A percentile compares a stretch with the other conserved stretches of the same genome.
Evolutionary conservation across 2,329 filamentous ascomycete species (phyloP).

Genomic region (Ascochyta clinopodiicola): DNA sequence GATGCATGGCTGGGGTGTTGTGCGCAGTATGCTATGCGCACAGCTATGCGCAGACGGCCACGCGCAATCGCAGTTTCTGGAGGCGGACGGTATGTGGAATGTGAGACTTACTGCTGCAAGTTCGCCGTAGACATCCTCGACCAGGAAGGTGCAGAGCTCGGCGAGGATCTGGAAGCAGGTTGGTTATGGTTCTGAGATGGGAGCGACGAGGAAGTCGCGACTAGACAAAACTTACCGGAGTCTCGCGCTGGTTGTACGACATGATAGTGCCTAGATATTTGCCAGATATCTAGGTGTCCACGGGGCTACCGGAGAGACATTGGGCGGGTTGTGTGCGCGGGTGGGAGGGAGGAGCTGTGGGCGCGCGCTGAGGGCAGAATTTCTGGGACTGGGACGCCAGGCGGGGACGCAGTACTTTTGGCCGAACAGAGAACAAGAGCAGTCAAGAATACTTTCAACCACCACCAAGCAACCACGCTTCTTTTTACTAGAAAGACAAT

Average conservation of each 20-base stretch:
- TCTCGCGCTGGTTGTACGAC: constrained; percentile 47
- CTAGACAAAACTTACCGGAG: constrained; percentile 36
- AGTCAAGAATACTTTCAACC: no score
- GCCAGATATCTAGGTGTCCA: constrained; percentile 42
- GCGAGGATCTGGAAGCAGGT: constrained; percentile 69
- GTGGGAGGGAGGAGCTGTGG: not conserved
- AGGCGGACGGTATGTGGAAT: no score
- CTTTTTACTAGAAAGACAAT: no score
- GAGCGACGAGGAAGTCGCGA: no score
- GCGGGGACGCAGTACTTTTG: not conserved
- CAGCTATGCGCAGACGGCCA: no score
- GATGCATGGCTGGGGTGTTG: no score
- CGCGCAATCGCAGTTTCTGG: no score
- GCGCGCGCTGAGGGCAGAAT: constrained; percentile 11
- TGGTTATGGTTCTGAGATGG: constrained; percentile 40
- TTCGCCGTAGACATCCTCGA: constrained; percentile 89
- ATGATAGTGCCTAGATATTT: constrained; percentile 44
- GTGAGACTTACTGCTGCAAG: constrained; percentile 75
- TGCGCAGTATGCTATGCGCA: not conserved
- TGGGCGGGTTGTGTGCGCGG: constrained; percentile 19
- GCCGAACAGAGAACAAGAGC: not conserved
- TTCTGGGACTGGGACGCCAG: not conserved
- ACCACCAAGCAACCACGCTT: no score
- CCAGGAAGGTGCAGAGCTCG: constrained; percentile 88
- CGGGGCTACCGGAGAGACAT: constrained; percentile 43